Evolutionary conservation across 2,329 filamentous ascomycete species (phyloP).

Genomic region (Purpureocillium takamizusanense): DNA sequence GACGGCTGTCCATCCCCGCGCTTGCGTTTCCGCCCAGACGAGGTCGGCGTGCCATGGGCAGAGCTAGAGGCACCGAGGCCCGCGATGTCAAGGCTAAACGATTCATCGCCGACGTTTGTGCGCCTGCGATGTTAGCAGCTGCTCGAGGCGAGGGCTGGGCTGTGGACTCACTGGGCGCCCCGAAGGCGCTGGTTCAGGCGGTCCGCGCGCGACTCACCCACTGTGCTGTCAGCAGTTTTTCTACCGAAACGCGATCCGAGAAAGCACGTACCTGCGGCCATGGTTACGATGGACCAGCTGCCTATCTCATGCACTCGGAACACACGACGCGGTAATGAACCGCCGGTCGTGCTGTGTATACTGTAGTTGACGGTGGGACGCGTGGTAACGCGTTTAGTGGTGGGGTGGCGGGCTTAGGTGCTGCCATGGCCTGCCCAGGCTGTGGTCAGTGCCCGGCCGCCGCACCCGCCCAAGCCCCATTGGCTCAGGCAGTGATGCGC

Average conservation of each 20-base stretch:
- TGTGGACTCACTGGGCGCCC: conserved; percentile 46
- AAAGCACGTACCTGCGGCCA: conserved; percentile 24
- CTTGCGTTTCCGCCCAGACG: conserved; percentile 37
- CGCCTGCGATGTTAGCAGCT: conserved; percentile 26
- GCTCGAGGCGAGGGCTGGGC: conserved; percentile 2
- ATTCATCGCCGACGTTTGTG: conserved; percentile 50
- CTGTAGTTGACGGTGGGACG: too few relatives aligned
- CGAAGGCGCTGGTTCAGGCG: conserved; percentile 57
- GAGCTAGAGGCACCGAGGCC: conserved; percentile 28
- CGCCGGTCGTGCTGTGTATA: too few relatives aligned
- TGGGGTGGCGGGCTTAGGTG: not conserved
- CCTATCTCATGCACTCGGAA: too few relatives aligned
- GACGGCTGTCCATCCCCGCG: conserved; percentile 14
- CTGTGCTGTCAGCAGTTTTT: conserved; percentile 8
- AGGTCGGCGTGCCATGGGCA: conserved; percentile 28
- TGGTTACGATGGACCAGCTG: conserved; percentile 7
- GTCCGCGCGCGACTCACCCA: conserved; percentile 20
- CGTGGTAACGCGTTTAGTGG: too few relatives aligned
- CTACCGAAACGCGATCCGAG: not conserved
- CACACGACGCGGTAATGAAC: too few relatives aligned
- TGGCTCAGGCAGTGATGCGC: too few relatives aligned
- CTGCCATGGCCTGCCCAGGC: not conserved
- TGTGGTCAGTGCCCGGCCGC: too few relatives aligned
- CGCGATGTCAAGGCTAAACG: conserved; percentile 45
- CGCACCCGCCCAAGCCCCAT: too few relatives aligned